Evolutionary conservation across 2,329 filamentous ascomycete species (phyloP), one percentile per base, ranked within the genome.

Genomic region (Verticillium albo-atrum): DNA sequence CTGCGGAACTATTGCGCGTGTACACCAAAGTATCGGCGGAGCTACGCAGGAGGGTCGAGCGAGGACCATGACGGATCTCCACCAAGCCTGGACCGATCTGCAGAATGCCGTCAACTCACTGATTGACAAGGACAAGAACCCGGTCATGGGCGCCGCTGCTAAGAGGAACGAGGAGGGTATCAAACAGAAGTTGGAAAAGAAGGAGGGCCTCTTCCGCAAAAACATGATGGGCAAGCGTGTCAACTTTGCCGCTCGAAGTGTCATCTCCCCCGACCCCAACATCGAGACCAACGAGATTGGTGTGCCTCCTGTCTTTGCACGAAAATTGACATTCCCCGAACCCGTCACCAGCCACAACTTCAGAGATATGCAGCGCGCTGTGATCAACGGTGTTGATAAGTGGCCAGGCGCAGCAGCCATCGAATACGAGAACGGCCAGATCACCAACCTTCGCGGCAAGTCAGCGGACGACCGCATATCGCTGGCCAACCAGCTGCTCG

Each of bases 211-310:
- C 30, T 99, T 99, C 81, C 85, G 95, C 68, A 98, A 97, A 80
- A 97, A 99, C 76, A 98, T 99, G 95, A 99, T 99, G 95, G 95
- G 95, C 62, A 99, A 99, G 81, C 92, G 95, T 80, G 95, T 99
- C 77, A 98, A 99, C 74, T 98, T 95, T 72, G 95, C 95, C 55
- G 95, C 95, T 37, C 89, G 95, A 73, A 96, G 91, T 82, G 95
- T 99, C 72, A 99, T 99, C 67, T 98, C 94, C 10, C 95, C 95
- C 0, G 95, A 99, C 71, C 95, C 95, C 3, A 99, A 98, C 70
- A 97, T 99, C 68, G 95, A 99, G 74, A 98, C 95, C 20, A 98
- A 97, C 73, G 95, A 99, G 76, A 98, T 99, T 65, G 95, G 95
- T 73, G 94, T 99, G 3, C 95, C 95, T 20, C 91, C 94, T n/a